Evolutionary conservation across 2,329 filamentous ascomycete species (phyloP).

Genomic region (Arthrinium phaeospermum): DNA sequence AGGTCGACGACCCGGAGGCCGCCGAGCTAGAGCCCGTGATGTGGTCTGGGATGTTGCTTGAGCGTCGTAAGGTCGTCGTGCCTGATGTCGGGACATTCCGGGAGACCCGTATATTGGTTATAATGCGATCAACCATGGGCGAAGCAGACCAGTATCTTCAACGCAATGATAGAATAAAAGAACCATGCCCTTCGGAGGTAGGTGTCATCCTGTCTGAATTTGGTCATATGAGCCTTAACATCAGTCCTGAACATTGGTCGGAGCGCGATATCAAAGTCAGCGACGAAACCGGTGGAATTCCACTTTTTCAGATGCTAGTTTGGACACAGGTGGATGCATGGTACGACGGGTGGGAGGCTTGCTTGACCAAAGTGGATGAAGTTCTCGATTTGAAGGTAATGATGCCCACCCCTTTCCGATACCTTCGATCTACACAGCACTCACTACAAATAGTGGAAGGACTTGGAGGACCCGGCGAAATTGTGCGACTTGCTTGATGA

Average conservation of each 20-base stretch:
- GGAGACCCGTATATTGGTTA: neutral
- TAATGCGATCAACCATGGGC: neutral
- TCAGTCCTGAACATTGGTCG: neutral
- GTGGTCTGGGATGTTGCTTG: neutral
- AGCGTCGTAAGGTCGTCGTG: neutral
- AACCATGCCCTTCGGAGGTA: neutral
- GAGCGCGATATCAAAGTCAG: neutral
- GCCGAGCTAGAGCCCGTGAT: neutral
- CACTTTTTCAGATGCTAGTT: neutral
- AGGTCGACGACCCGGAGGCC: accelerated
- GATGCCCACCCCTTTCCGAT: no score
- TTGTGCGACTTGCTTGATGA: no score
- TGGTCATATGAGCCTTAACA: neutral
- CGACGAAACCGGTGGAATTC: neutral
- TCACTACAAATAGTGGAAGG: neutral
- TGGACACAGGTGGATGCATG: neutral
- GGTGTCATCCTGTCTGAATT: neutral
- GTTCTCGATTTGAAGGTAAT: neutral
- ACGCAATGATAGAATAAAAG: neutral
- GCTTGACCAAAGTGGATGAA: neutral
- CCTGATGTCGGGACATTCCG: neutral
- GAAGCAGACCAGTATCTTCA: no score
- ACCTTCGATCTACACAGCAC: no score
- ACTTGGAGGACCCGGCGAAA: neutral
- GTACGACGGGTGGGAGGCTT: neutral